Evolutionary conservation across 2,329 filamentous ascomycete species (phyloP).

Genomic region (Chrysosphaeria jannelii): DNA sequence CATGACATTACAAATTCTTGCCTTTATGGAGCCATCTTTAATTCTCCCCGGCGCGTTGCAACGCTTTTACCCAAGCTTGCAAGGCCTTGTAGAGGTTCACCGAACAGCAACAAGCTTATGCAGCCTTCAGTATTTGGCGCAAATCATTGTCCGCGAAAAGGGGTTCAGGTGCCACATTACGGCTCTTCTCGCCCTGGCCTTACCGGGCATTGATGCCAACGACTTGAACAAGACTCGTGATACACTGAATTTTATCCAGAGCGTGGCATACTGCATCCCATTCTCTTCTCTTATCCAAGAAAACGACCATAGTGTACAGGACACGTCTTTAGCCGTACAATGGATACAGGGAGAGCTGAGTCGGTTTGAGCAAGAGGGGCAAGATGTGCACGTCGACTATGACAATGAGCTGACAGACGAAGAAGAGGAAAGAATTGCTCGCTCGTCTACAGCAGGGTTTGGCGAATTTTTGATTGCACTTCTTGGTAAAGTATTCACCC

Average conservation of each 20-base stretch:
- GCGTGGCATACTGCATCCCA: slow-evolving; percentile 85
- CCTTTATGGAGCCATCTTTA: slow-evolving; percentile 70
- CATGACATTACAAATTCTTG: slow-evolving; percentile 62
- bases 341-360: slow-evolving; percentile 93
- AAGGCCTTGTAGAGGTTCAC: slow-evolving; percentile 90
- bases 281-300: slow-evolving; percentile 42
- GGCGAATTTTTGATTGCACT: slow-evolving; percentile 78
- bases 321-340: slow-evolving; percentile 51
- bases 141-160: slow-evolving; percentile 72
- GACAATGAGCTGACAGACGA: slow-evolving; percentile 51
- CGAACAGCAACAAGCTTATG: slow-evolving; percentile 81
- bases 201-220: slow-evolving; percentile 92
- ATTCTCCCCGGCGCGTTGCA: slow-evolving; percentile 83
- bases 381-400: slow-evolving; percentile 66
- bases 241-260: slow-evolving; percentile 81
- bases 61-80: slow-evolving; percentile 86
- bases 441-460: slow-evolving; percentile 82
- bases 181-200: slow-evolving; percentile 63
- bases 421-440: slow-evolving; percentile 62
- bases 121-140: slow-evolving; percentile 71
- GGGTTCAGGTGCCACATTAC: slow-evolving; percentile 95
- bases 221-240: slow-evolving; percentile 91
- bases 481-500: slow-evolving; percentile 77
- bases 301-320: slow-evolving; percentile 19
- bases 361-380: slow-evolving; percentile 67